phyloP scores from a whole-genome alignment of 495 filamentous ascomycete genomes.

The Penicillium dipodomyicola region DNA sequence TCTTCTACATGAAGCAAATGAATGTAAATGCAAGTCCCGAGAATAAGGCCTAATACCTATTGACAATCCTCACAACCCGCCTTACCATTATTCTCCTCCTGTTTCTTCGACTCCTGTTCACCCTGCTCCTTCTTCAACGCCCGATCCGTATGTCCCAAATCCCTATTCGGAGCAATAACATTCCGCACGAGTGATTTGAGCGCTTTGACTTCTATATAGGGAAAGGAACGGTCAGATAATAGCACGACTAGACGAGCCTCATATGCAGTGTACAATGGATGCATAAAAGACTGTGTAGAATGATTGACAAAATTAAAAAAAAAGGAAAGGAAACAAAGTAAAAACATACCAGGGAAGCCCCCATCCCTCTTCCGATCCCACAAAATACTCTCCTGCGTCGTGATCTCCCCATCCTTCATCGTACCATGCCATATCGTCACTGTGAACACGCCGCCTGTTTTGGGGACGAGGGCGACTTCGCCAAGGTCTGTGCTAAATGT shows the following conservation, averaged over 20 bases:
- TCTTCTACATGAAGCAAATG: neutral
- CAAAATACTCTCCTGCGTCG: constrained; percentile 50
- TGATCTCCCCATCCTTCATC: constrained; percentile 5
- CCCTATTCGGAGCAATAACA: constrained; percentile 69
- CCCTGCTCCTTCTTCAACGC: constrained; percentile 34
- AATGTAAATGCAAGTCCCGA: neutral
- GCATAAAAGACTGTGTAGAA: constrained; percentile 6
- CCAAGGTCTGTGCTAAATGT: constrained; percentile 85
- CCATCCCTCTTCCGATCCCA: constrained; percentile 90
- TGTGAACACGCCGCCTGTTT: constrained; percentile 80
- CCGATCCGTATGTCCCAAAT: constrained; percentile 81
- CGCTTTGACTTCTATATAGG: constrained; percentile 66
- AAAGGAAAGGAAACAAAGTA: constrained; percentile 5
- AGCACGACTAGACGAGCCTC: neutral
- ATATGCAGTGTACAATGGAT: neutral
- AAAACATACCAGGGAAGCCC: constrained; percentile 77
- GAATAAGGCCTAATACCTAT: constrained; percentile 14
- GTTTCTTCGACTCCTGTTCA: constrained; percentile 4
- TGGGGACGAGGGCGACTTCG: constrained; percentile 84
- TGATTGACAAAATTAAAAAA: no score
- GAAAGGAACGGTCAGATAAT: constrained; percentile 6
- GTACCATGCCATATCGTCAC: constrained; percentile 57
- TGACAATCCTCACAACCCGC: constrained; percentile 49
- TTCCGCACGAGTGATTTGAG: constrained; percentile 89
- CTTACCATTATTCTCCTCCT: constrained; percentile 17